Conservation (phyloP, 352 stramenopile genomes). For the Phytopythium delawarense region DNA sequence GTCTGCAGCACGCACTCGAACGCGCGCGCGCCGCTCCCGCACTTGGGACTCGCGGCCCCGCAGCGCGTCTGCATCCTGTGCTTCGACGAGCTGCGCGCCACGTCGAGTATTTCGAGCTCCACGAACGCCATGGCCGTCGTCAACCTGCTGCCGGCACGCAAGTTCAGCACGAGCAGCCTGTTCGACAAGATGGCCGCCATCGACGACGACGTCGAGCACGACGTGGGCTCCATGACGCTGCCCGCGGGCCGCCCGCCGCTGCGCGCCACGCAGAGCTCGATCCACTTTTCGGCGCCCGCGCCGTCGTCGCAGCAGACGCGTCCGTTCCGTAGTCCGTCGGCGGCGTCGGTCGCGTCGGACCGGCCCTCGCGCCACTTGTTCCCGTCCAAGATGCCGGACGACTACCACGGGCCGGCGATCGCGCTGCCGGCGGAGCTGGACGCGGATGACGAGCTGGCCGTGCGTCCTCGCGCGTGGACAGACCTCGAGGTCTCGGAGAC, state of each 20-base stretch:
- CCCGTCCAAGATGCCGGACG: background rate
- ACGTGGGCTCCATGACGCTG: conserved; percentile 17
- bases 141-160: conserved; percentile 52
- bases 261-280: conserved; percentile 31
- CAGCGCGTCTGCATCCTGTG: conserved; percentile 80
- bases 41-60: conserved; percentile 50
- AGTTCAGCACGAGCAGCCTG: conserved; percentile 18
- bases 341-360: conserved; percentile 7
- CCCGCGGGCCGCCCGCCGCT: conserved; percentile 21
- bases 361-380: conserved; percentile 4
- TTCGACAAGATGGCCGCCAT: background rate
- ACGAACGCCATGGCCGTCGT: conserved; percentile 64
- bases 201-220: conserved; percentile 4
- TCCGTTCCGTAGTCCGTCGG: conserved; percentile 24
- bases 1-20: conserved; percentile 84
- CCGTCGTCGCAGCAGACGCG: conserved; percentile 16
- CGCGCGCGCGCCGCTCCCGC: conserved; percentile 54
- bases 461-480: conserved; percentile 57
- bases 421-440: conserved; percentile 21
- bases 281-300: conserved; percentile 27
- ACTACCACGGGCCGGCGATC: background rate
- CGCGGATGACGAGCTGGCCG: conserved; percentile 28
- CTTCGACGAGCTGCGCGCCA: conserved; percentile 69
- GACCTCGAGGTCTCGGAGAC: conserved; percentile 53
- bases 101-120: background rate